Conservation (phyloP, 495 filamentous ascomycete genomes). For the Terfezia boudieri region DNA sequence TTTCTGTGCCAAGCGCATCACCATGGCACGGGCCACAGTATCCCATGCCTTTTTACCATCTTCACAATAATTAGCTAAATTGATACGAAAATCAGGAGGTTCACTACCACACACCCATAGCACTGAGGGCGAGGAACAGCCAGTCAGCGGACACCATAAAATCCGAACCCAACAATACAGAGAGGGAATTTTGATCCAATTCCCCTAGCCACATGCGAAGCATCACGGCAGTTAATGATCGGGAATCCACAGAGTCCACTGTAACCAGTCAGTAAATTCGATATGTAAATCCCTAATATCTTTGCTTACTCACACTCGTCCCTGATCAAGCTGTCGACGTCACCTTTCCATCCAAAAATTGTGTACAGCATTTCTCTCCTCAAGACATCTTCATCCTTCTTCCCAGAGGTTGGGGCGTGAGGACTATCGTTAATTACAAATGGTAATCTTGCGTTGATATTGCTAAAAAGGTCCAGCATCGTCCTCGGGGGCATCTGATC, state of each 20-base stretch:
- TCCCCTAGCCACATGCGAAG: constrained; percentile 57
- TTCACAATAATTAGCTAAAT: not conserved
- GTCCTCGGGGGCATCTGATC: constrained; percentile 25
- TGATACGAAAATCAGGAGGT: not conserved
- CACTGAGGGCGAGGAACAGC: constrained; percentile 88
- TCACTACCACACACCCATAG: constrained; percentile 33
- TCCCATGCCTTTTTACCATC: constrained; percentile 56
- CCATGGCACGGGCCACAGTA: constrained; percentile 77
- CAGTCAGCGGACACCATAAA: constrained; percentile 78
- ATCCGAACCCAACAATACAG: constrained; percentile 31
- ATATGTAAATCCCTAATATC: not conserved
- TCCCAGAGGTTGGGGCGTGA: constrained; percentile 31
- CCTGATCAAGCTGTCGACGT: constrained; percentile 57
- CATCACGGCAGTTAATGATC: constrained; percentile 17
- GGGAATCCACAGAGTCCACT: constrained; percentile 19
- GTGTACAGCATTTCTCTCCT: constrained; percentile 79
- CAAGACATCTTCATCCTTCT: constrained; percentile 61
- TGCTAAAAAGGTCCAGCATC: constrained; percentile 33
- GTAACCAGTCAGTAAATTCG: constrained; percentile 3
- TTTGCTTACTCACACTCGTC: constrained; percentile 45
- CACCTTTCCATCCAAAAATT: constrained; percentile 87
- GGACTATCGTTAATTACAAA: constrained; percentile 18
- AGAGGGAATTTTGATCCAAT: constrained; percentile 28
- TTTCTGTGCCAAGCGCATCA: constrained; percentile 69
- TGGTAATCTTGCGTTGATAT: constrained; percentile 8